Evolutionary conservation across 2,329 filamentous ascomycete species (phyloP).

Genomic region (Chaetothyriales sp.): DNA sequence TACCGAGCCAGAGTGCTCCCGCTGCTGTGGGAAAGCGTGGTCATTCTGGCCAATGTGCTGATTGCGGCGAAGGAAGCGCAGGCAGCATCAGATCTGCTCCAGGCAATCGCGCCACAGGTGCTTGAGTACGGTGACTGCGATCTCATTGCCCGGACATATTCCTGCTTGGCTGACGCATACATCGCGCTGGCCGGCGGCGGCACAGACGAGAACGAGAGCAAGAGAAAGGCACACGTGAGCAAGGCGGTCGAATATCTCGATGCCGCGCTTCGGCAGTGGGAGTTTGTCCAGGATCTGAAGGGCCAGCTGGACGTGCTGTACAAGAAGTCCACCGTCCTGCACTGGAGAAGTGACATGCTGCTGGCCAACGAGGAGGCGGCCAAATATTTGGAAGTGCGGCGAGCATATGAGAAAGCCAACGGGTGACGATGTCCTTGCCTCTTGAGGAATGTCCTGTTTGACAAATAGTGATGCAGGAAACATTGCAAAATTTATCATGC

Average conservation of each 20-base stretch:
- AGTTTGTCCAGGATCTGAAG: constrained; percentile 50
- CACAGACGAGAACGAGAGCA: constrained; percentile 16
- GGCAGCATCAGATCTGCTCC: constrained; percentile 48
- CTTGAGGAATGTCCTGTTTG: no score
- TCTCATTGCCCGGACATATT: constrained; percentile 52
- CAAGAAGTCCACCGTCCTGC: constrained; percentile 67
- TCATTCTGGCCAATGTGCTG: constrained; percentile 52
- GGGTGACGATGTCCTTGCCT: neutral
- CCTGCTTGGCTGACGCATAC: constrained; percentile 56
- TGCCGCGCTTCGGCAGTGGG: constrained; percentile 48
- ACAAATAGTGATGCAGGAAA: no score
- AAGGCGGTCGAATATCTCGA: constrained; percentile 47
- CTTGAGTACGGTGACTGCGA: constrained; percentile 53
- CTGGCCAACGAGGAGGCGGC: constrained; percentile 49
- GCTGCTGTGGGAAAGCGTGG: constrained; percentile 57
- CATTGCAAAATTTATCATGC: no score
- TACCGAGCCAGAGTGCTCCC: constrained; percentile 54
- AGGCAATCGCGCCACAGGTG: constrained; percentile 57
- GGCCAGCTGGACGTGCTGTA: constrained; percentile 65
- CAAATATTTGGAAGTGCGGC: constrained; percentile 46
- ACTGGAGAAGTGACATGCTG: constrained; percentile 48
- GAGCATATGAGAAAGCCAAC: constrained; percentile 20
- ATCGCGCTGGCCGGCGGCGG: constrained; percentile 56
- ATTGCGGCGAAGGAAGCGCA: constrained; percentile 55
- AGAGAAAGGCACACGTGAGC: constrained; percentile 41